These are phyloP conservation scores for Plasmodium falciparum DNA, from an alignment of 169 alveolate genomes.

Conservation along the genomic window DNA sequence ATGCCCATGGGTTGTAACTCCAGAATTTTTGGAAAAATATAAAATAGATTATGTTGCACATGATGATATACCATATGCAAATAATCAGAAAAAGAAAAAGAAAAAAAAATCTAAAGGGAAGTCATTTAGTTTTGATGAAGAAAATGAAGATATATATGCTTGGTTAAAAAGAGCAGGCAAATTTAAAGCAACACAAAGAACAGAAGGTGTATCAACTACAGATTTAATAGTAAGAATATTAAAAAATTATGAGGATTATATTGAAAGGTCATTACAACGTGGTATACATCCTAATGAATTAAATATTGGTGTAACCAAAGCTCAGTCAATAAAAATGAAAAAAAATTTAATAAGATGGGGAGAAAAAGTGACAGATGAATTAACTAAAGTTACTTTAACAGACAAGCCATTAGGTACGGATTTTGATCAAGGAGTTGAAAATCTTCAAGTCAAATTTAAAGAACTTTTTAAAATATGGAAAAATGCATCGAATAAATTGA, in stretches of 20 bases:
- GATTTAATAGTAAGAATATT: constrained; percentile 94
- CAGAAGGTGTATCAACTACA: constrained; percentile 96
- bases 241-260: constrained; percentile 95
- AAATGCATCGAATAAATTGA: constrained; percentile 73
- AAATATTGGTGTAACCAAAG: constrained; percentile 92
- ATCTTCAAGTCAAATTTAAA: constrained; percentile 69
- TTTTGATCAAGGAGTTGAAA: constrained; percentile 73
- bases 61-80: constrained; percentile 92
- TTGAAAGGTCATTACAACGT: constrained; percentile 93
- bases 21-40: constrained; percentile 90
- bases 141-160: constrained; percentile 89
- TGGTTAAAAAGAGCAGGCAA: constrained; percentile 92
- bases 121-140: constrained; percentile 68
- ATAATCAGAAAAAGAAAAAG: constrained; percentile 81
- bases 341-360: constrained; percentile 91
- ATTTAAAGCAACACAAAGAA: constrained; percentile 91
- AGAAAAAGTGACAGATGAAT: constrained; percentile 90
- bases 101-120: constrained; percentile 61
- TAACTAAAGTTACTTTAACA: constrained; percentile 91
- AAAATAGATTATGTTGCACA: constrained; percentile 94
- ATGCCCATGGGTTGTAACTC: constrained; percentile 94
- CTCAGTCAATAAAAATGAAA: constrained; percentile 92
- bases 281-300: constrained; percentile 95
- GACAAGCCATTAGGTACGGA: constrained; percentile 85
- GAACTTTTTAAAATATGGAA: constrained; percentile 76